Evolutionary conservation across 2,329 filamentous ascomycete genomes (phyloP), one percentile per base, ranked within the genome.

Genomic region (Aspergillus unguis): DNA sequence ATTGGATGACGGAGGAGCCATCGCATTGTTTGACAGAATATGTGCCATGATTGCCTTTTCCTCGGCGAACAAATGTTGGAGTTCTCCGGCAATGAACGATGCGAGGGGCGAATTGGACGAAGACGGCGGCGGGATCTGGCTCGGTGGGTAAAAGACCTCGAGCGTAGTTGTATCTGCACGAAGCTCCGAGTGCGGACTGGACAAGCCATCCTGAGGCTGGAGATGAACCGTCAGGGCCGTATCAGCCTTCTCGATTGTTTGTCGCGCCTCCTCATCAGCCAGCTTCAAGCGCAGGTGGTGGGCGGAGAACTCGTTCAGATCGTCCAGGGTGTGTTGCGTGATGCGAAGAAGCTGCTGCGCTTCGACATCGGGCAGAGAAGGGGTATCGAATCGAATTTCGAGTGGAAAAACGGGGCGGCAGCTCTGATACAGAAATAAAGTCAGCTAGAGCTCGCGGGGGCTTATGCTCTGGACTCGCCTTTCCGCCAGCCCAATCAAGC

Each of bases 401-500:
- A 97, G 79, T 6, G 94, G 92, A 61, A 96, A 95, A 17, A 92
- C 88, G 29, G 91, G 88, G 62, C 86, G 86, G 71, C 92, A 97
- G 53, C 87, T 85, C 91, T 96, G 36, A 62, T 40, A 59, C 48
- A 48, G 31, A 44, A 23, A 48, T 32, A n/a, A 4, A 17, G 23
- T 53, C 32, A 52, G 47, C 44, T 25, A 46, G 25, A 5, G 28
- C 10, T 17, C 44, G 41, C 40, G 6, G 23, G 41, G 8, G 7
- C 9, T 25, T 27, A 29, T 4, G 41, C 10, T 32, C 17, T 44
- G n/a, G 17, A 23, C 28, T 23, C 71, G 95, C 92, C 80, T 88
- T 90, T 59, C 91, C 91, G 65, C 95, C 88, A 7, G 90, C 88
- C 92, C 94, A 97, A 56, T 87, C 82, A 61, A 88, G 82, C 94